These are phyloP conservation scores for Solanum commersonii DNA, from an alignment of 257 asterid species.

Conservation along the genomic window DNA sequence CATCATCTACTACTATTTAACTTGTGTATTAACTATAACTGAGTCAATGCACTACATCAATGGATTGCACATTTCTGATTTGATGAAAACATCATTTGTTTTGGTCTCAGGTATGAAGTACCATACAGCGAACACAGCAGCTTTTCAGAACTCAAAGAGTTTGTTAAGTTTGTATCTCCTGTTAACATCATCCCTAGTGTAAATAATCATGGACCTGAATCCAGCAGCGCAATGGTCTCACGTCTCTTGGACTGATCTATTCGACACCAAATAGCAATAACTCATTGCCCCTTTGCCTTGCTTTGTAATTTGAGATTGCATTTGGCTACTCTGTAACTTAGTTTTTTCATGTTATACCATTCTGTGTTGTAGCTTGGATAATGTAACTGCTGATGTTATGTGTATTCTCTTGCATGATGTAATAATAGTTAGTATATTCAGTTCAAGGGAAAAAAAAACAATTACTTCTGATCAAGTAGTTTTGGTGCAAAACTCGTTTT, in stretches of 20 bases:
- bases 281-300: neutral
- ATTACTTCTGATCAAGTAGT: neutral
- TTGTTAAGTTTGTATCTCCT: constrained; percentile 70
- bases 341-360: neutral
- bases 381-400: neutral
- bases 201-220: constrained; percentile 68
- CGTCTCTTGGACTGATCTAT: constrained; percentile 32
- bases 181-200: constrained; percentile 76
- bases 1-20: neutral
- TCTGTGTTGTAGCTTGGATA: neutral
- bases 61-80: neutral
- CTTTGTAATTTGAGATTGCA: neutral
- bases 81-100: neutral
- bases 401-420: neutral
- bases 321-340: neutral
- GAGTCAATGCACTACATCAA: neutral
- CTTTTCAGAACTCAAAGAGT: constrained; percentile 77
- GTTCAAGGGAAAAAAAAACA: neutral
- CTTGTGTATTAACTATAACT: neutral
- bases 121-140: constrained; percentile 96
- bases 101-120: constrained; percentile 71
- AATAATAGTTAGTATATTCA: neutral
- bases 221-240: constrained; percentile 63
- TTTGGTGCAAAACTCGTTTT: neutral
- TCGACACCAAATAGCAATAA: neutral